Evolutionary conservation across 768 basidiomycete species (phyloP).

Genomic region (Rhizopogon roseolus): DNA sequence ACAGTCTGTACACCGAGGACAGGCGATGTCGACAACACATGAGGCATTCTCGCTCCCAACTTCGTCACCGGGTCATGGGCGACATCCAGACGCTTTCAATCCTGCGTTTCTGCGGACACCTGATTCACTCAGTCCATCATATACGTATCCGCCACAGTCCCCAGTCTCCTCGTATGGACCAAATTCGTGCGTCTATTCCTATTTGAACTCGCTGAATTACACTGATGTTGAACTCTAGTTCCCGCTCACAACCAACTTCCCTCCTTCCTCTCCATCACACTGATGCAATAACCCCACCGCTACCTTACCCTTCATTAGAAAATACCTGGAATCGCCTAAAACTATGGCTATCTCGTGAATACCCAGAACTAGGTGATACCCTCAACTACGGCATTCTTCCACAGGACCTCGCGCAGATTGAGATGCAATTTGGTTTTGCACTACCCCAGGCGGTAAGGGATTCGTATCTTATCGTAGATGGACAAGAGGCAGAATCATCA

Average conservation of each 20-base stretch:
- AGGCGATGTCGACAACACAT: slow-evolving; percentile 73
- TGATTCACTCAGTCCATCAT: slow-evolving; percentile 46
- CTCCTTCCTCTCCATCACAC: slow-evolving; percentile 68
- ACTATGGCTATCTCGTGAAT: slow-evolving; percentile 77
- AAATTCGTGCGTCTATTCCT: slow-evolving; percentile 38
- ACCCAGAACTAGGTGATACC: slow-evolving; percentile 93
- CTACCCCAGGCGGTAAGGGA: slow-evolving; percentile 89
- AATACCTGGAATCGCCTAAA: slow-evolving; percentile 83
- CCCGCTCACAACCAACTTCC: slow-evolving; percentile 45
- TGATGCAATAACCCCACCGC: slow-evolving; percentile 31
- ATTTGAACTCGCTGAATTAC: slow-evolving; percentile 2
- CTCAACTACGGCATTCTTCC: slow-evolving; percentile 88
- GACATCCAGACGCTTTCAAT: slow-evolving; percentile 58
- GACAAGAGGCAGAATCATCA: slow-evolving; percentile 88
- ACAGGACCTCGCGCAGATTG: slow-evolving; percentile 73
- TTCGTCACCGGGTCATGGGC: slow-evolving; percentile 52
- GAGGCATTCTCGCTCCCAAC: slow-evolving; percentile 87
- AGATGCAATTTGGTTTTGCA: slow-evolving; percentile 78
- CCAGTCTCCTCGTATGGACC: slow-evolving; percentile 49
- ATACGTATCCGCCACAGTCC: slow-evolving; percentile 77
- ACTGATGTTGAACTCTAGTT: slow-evolving; percentile 19
- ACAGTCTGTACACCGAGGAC: slow-evolving; percentile 49
- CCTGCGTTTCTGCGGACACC: slow-evolving; percentile 47
- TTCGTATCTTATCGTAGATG: slow-evolving; percentile 83
- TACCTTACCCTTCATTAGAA: slow-evolving; percentile 70